Conservation (phyloP, 208 protist genomes). For the Leishmania tarentolae region DNA sequence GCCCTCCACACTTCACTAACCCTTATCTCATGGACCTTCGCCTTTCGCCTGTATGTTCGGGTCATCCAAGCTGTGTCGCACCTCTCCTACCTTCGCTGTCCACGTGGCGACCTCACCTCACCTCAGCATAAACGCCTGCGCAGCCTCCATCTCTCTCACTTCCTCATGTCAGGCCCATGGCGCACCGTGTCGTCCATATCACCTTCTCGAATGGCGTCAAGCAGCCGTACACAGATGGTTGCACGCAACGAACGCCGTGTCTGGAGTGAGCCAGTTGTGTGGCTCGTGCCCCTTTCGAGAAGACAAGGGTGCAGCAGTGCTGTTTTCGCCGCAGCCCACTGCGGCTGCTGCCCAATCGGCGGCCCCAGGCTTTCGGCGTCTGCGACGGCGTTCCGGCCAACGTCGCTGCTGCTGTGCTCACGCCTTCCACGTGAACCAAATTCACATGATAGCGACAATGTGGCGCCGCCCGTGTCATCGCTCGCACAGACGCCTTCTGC, state of each 20-base stretch:
- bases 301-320: neutral
- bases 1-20: neutral
- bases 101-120: neutral
- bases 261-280: neutral
- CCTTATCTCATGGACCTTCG: neutral
- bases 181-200: neutral
- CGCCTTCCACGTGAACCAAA: neutral
- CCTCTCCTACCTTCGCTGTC: neutral
- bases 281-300: neutral
- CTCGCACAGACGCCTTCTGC: neutral
- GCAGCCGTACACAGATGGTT: neutral
- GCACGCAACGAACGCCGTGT: neutral
- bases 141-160: slow-evolving; percentile 8
- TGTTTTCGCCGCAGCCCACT: neutral
- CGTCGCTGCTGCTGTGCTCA: slow-evolving; percentile 5
- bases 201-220: neutral
- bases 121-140: neutral
- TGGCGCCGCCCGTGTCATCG: neutral
- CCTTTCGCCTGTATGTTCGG: neutral
- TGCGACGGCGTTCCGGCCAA: neutral
- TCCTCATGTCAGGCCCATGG: slow-evolving; percentile 4
- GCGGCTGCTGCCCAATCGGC: neutral
- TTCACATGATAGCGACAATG: neutral
- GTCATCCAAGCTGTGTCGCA: neutral
- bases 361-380: neutral